Evolutionary conservation across 148 eudicot species (phyloP).

Genomic region (Selenicereus undatus): DNA sequence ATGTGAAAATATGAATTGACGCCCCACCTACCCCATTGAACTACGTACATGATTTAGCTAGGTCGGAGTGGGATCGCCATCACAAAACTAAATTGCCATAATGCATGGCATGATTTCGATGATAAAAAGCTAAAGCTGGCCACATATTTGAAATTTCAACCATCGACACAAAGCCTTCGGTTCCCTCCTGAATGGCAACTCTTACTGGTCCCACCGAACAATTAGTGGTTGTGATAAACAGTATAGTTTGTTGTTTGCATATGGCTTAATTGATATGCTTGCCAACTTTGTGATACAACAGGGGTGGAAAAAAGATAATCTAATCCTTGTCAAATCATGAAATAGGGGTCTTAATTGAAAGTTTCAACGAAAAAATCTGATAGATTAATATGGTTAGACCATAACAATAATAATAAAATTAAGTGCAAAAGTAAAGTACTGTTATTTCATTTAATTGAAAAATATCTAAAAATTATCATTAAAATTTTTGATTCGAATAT

Average conservation of each 20-base stretch:
- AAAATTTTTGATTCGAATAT: too few species aligned
- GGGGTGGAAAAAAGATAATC: not conserved
- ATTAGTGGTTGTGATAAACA: not conserved
- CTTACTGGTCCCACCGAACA: not conserved
- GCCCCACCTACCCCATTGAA: not conserved
- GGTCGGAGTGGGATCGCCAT: not conserved
- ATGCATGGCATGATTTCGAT: constrained; percentile 6
- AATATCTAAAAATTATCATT: too few species aligned
- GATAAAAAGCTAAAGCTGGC: constrained; percentile 1
- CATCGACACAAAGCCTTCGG: not conserved
- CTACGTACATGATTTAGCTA: not conserved
- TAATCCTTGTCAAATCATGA: not conserved
- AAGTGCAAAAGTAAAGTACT: too few species aligned
- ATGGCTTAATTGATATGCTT: constrained; percentile 4
- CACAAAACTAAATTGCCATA: constrained; percentile 2
- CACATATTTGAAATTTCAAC: constrained; percentile 7
- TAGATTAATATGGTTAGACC: not conserved
- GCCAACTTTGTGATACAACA: not conserved
- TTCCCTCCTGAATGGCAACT: not conserved
- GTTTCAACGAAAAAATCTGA: not conserved
- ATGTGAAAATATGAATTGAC: not conserved
- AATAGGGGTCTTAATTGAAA: not conserved
- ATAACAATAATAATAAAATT: too few species aligned
- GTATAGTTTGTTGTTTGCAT: not conserved
- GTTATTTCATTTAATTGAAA: too few species aligned